Percentiles rank a stretch among this genome's conserved stretches.
These are phyloP conservation scores for Musa itinerans DNA, from an alignment of 176 grass and related monocot species.

Conservation along the genomic window DNA sequence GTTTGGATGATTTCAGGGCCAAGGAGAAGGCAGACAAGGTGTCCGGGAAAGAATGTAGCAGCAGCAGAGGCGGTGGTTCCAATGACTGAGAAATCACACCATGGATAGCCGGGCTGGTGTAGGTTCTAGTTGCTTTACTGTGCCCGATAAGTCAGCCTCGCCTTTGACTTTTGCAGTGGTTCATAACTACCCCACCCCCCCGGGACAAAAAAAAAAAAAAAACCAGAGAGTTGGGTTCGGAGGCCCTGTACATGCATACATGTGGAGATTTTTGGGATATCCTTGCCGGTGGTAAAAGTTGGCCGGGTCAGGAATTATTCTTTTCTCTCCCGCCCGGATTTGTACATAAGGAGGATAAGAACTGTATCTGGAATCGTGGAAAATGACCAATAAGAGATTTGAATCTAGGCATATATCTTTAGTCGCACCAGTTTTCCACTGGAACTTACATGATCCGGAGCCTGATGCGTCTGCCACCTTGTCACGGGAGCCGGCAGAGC, in stretches of 20 bases:
- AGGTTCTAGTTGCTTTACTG: too few species aligned
- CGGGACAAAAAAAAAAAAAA: too few species aligned
- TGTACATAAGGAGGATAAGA: slow-evolving; percentile 22
- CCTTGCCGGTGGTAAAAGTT: slow-evolving; percentile 8
- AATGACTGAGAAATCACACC: slow-evolving; percentile 5
- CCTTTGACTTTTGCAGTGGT: neutral
- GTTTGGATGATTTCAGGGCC: slow-evolving; percentile 21
- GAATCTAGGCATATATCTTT: too few species aligned
- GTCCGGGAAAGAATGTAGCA: slow-evolving; percentile 4
- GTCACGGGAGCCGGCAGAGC: too few species aligned
- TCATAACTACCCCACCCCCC: too few species aligned
- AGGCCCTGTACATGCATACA: neutral
- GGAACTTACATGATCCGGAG: too few species aligned
- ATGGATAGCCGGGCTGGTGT: neutral
- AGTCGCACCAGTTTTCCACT: too few species aligned
- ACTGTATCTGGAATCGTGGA: slow-evolving; percentile 6
- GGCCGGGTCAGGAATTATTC: slow-evolving; percentile 26
- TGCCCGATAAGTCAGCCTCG: neutral
- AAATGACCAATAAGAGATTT: slow-evolving; percentile 17
- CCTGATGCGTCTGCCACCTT: too few species aligned
- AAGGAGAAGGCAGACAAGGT: slow-evolving; percentile 12
- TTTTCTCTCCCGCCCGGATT: slow-evolving; percentile 17
- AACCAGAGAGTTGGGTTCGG: neutral
- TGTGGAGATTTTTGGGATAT: slow-evolving; percentile 20
- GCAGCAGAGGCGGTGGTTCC: slow-evolving; percentile 1